phyloP scores from a whole-genome alignment of 768 basidiomycete genomes.

The Tylopilus plumbeoviolaceoides region DNA sequence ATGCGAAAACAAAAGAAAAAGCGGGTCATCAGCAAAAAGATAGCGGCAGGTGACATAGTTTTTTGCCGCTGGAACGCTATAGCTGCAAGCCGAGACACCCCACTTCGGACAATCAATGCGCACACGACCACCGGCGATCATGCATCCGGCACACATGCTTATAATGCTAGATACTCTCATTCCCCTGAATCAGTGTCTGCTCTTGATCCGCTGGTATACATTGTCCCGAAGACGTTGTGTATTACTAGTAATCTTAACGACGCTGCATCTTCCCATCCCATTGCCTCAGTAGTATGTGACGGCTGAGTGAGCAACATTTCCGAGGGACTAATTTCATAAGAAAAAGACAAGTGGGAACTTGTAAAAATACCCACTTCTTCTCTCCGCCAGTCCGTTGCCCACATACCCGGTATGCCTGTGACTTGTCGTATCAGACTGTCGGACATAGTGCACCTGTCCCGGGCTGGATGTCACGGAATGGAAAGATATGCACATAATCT shows the following conservation, averaged over 20 bases:
- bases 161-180: background rate
- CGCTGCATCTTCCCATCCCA: background rate
- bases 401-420: background rate
- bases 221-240: background rate
- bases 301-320: background rate
- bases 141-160: background rate
- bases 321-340: background rate
- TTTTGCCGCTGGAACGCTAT: background rate
- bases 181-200: background rate
- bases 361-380: background rate
- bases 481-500: background rate
- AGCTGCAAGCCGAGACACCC: background rate
- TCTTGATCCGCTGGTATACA: background rate
- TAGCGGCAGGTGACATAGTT: background rate
- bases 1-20: slow-evolving; percentile 9
- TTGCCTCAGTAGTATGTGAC: background rate
- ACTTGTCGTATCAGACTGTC: background rate
- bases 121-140: background rate
- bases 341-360: background rate
- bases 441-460: background rate
- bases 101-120: background rate
- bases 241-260: background rate
- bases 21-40: background rate
- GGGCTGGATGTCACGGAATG: background rate
- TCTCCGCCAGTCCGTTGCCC: background rate